Conservation (phyloP, 1,284 basidiomycete species). For the Fomes fomentarius region DNA sequence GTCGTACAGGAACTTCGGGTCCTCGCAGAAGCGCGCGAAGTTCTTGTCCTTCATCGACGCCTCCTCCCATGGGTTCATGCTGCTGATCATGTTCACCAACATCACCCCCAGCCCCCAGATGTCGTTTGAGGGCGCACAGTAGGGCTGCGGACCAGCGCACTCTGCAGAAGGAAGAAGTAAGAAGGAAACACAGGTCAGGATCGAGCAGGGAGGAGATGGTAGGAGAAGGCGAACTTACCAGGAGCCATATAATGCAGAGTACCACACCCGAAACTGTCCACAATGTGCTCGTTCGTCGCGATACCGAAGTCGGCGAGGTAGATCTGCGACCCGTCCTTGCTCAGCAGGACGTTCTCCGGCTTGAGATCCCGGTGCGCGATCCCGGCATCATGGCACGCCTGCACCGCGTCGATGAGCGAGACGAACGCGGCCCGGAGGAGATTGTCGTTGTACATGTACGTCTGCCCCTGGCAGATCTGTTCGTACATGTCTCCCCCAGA, state of each 20-base stretch:
- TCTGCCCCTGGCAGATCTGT: constrained; percentile 54
- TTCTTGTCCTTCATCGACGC: constrained; percentile 74
- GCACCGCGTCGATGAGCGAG: constrained; percentile 67
- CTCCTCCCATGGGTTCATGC: constrained; percentile 84
- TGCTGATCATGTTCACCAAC: constrained; percentile 76
- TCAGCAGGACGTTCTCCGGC: constrained; percentile 72
- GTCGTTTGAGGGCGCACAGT: constrained; percentile 79
- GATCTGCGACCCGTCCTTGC: constrained; percentile 44
- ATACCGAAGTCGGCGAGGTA: constrained; percentile 70
- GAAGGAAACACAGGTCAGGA: not conserved
- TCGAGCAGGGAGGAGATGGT: not conserved
- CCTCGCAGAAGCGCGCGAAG: constrained; percentile 46
- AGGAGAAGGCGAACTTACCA: constrained; percentile 31
- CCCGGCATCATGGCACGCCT: constrained; percentile 59
- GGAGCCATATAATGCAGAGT: constrained; percentile 65
- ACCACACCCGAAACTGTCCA: constrained; percentile 50
- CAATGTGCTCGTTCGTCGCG: constrained; percentile 55
- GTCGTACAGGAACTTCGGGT: constrained; percentile 67
- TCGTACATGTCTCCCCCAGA: constrained; percentile 66
- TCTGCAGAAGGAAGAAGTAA: constrained; percentile 23
- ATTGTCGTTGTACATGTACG: constrained; percentile 53
- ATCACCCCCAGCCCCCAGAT: constrained; percentile 78
- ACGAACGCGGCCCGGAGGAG: constrained; percentile 55
- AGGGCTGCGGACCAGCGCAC: constrained; percentile 36
- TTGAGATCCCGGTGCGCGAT: constrained; percentile 77